Evolutionary conservation across 495 filamentous ascomycete species (phyloP), one percentile per base, ranked within the genome.

Genomic region (Pyrenopolyporus hunteri): DNA sequence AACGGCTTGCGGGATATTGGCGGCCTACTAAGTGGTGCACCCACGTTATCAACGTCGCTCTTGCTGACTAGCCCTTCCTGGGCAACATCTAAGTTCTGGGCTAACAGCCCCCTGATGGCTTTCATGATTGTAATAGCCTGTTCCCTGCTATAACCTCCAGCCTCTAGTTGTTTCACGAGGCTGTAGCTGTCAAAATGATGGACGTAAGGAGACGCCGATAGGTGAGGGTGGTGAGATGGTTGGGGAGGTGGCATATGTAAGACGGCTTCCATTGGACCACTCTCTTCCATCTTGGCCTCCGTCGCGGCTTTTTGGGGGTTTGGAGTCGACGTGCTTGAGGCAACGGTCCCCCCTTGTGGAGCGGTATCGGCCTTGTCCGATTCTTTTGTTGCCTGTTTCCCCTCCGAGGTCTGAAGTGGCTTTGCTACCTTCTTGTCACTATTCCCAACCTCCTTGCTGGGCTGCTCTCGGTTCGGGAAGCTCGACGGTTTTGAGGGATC

Each of bases 151-250:
- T 91, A 97, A 2, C 87, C 89, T 16, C 86, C 82, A 0, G 73
- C 73, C 16, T 86, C 78, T 4, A 98, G 85, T 61, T 89, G 82
- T 40, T 87, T 86, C 3, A 97, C 94, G 1, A 97, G 82, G 3
- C 84, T 85, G 68, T 92, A 98, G 13, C 88, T 96, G 75, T 98
- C 94, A 73, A 98, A 98, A 76, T 97, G 91, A 76, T 98, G 94
- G 9, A 96, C 85, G 71, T 96, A 93, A 2, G 85, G 89, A 11
- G 89, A 83, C 0, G 90, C 83, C 5, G 85, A 77, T 25, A 97
- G 85, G 39, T 87, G 87, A 13, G 82, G 83, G 20, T 70, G 55
- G 10, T 82, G 83, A 8, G 78, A 66, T 35, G 58, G 68, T 37
- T 77, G 69, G 16, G 72, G 77, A 26, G 73, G 82, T 70, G 59